These are phyloP conservation scores for Simplicillium aogashimaense DNA, from an alignment of 2,329 filamentous ascomycete genomes.

Conservation along the genomic window DNA sequence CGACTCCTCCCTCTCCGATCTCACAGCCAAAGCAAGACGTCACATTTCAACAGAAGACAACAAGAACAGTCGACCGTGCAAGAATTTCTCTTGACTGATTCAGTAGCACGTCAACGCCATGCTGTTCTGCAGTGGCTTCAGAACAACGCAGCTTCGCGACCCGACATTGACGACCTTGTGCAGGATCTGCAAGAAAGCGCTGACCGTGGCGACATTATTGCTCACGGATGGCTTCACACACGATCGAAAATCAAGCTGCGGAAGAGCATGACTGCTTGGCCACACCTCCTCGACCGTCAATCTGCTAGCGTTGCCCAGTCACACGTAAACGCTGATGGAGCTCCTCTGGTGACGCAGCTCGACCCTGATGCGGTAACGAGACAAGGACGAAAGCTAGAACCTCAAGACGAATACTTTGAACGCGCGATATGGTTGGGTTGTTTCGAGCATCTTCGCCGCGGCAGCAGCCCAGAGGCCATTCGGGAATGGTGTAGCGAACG, in stretches of 20 bases:
- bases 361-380: conserved; percentile 85
- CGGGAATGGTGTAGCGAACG: conserved; percentile 78
- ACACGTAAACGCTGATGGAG: conserved; percentile 48
- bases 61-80: conserved; percentile 28
- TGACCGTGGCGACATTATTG: conserved; percentile 71
- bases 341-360: conserved; percentile 70
- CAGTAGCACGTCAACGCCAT: conserved; percentile 66
- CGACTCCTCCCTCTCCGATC: conserved; percentile 59
- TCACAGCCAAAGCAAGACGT: conserved; percentile 21
- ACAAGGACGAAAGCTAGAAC: conserved; percentile 66
- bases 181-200: conserved; percentile 66
- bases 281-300: conserved; percentile 53
- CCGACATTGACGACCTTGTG: conserved; percentile 66
- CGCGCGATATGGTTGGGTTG: conserved; percentile 87
- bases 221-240: conserved; percentile 87
- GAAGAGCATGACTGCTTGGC: conserved; percentile 67
- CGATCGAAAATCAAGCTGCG: conserved; percentile 81
- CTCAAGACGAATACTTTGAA: conserved; percentile 81
- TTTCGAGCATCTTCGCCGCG: conserved; percentile 83
- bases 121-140: conserved; percentile 82
- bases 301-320: conserved; percentile 45
- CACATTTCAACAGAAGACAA: conserved; percentile 16
- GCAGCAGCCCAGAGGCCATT: conserved; percentile 64
- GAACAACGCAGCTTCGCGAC: conserved; percentile 58
- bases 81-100: conserved; percentile 64